Percentiles rank a stretch among this genome's conserved stretches.
Evolutionary conservation across 2,329 filamentous ascomycete species (phyloP).

Genomic region (Fusarium temperatum): DNA sequence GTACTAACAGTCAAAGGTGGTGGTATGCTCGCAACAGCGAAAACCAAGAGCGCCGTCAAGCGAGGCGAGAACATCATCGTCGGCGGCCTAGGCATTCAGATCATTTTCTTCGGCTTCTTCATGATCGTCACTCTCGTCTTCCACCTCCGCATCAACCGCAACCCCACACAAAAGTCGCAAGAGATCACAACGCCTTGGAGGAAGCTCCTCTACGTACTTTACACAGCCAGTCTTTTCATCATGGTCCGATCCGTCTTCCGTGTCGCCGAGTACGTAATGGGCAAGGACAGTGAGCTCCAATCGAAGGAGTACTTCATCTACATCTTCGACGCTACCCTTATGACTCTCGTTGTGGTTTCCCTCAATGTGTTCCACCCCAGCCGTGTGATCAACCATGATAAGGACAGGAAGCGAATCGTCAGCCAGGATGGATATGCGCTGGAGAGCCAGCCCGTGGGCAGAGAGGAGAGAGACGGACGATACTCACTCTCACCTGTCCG

Average conservation of each 20-base stretch:
- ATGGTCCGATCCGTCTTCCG: constrained; percentile 54
- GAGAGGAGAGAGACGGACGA: constrained; percentile 4
- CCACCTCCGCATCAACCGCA: constrained; percentile 47
- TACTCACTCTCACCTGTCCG: constrained; percentile 22
- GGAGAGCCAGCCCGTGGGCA: constrained; percentile 30
- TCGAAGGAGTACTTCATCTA: constrained; percentile 49
- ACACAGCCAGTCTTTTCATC: constrained; percentile 47
- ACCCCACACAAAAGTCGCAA: constrained; percentile 25
- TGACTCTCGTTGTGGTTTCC: constrained; percentile 42
- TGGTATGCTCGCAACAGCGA: constrained; percentile 39
- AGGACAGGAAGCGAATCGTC: constrained; percentile 30
- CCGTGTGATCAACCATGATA: constrained; percentile 35
- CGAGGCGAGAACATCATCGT: constrained; percentile 60
- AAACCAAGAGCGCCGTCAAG: constrained; percentile 40
- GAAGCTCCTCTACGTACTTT: constrained; percentile 43
- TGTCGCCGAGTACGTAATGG: constrained; percentile 53
- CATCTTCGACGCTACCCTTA: constrained; percentile 50
- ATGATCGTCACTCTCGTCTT: constrained; percentile 57
- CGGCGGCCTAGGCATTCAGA: constrained; percentile 62
- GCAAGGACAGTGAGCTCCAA: constrained; percentile 47
- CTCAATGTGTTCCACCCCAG: constrained; percentile 43
- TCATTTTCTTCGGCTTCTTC: constrained; percentile 65
- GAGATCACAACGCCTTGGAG: constrained; percentile 44
- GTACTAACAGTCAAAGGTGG: constrained; percentile 28
- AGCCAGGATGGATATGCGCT: constrained; percentile 40